phyloP scores from a whole-genome alignment of 306 rosid genomes.

The Trichosanthes cucumerina region DNA sequence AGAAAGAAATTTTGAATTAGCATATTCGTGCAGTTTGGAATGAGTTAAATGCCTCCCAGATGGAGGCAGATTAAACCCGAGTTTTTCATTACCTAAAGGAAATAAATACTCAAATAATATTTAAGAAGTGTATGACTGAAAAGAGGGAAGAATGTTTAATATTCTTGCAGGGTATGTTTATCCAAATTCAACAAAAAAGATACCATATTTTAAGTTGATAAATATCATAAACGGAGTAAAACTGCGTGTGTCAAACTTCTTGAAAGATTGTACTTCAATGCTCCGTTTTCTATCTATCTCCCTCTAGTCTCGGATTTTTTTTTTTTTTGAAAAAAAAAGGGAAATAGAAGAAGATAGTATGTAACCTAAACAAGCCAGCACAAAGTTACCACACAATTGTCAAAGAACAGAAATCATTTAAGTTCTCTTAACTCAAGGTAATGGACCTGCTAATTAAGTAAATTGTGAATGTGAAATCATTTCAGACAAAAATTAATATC shows the following conservation, averaged over 20 bases:
- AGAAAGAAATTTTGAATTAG: constrained; percentile 4
- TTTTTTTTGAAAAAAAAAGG: neutral
- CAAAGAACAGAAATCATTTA: neutral
- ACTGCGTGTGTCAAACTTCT: neutral
- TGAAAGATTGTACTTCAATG: neutral
- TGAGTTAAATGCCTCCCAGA: neutral
- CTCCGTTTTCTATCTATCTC: neutral
- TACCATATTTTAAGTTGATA: neutral
- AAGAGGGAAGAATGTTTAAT: neutral
- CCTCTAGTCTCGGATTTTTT: neutral
- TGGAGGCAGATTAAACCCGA: neutral
- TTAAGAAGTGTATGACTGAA: neutral
- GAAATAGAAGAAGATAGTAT: neutral
- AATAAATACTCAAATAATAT: neutral
- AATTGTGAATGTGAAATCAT: neutral
- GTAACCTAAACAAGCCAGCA: neutral
- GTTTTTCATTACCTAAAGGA: neutral
- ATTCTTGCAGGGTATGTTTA: neutral
- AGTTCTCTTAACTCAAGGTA: neutral
- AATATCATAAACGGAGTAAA: neutral
- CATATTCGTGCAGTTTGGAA: neutral
- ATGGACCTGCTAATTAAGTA: neutral
- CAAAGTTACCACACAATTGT: neutral
- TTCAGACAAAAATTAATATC: constrained; percentile 1
- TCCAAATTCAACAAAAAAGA: neutral